Percentiles rank a stretch among this genome's conserved stretches.
These are phyloP conservation scores for Candolleomyces efflorescens DNA, from an alignment of 768 basidiomycete species.

Conservation along the genomic window DNA sequence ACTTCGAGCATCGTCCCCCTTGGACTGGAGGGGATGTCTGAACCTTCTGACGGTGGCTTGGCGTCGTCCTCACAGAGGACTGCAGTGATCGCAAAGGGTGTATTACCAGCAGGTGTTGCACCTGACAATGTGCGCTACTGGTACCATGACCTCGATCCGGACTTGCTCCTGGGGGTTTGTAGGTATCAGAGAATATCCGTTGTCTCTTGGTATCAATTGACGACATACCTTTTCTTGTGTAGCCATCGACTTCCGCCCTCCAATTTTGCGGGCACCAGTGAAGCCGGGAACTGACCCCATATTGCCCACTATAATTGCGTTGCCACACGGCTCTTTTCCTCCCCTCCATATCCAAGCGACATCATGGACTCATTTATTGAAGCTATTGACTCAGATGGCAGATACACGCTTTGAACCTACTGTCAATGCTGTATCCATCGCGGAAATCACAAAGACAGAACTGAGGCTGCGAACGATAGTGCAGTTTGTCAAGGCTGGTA, in stretches of 20 bases:
- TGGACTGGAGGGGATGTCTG: not conserved
- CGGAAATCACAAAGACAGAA: conserved; percentile 47
- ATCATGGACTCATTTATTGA: conserved; percentile 70
- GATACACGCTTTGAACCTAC: conserved; percentile 69
- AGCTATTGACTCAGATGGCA: conserved; percentile 69
- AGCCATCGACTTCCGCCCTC: conserved; percentile 69
- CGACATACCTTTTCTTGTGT: conserved; percentile 8
- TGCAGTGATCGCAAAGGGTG: too few species aligned
- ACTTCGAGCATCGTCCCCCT: not conserved
- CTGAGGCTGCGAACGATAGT: conserved; percentile 68
- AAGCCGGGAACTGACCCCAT: conserved; percentile 48
- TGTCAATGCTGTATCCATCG: conserved; percentile 59
- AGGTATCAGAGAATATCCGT: conserved; percentile 27
- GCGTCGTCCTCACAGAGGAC: too few species aligned
- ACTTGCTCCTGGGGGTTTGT: conserved; percentile 62
- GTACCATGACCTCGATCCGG: conserved; percentile 54
- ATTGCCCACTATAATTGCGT: conserved; percentile 67
- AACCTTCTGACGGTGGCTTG: not conserved
- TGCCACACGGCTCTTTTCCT: conserved; percentile 65
- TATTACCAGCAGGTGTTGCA: not conserved
- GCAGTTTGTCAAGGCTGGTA: conserved; percentile 70
- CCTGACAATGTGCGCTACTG: conserved; percentile 38
- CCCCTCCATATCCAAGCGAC: conserved; percentile 71
- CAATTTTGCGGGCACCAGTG: conserved; percentile 46
- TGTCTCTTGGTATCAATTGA: not conserved